phyloP scores from a whole-genome alignment of 225 moss, liverwort and hornwort genomes.

The Physcomitrellopsis africana region DNA sequence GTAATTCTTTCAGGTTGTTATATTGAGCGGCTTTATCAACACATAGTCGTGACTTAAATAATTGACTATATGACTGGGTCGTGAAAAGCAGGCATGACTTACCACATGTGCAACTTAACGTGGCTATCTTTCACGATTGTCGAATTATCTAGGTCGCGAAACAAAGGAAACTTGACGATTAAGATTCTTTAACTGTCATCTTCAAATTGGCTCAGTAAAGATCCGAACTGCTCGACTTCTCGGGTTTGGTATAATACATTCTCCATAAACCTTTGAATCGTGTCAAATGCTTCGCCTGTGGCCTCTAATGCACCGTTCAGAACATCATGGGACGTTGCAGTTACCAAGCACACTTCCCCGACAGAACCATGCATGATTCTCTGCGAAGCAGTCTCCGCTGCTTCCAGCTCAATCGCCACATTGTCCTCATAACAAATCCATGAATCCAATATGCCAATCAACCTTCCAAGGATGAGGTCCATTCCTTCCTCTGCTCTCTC shows the following conservation, averaged over 20 bases:
- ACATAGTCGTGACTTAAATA: too few species aligned
- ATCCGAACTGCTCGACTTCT: conserved; percentile 18
- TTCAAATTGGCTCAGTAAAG: conserved; percentile 10
- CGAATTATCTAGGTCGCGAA: neutral
- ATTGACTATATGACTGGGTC: too few species aligned
- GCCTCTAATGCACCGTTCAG: conserved; percentile 24
- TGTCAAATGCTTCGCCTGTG: conserved; percentile 8
- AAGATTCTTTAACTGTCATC: neutral
- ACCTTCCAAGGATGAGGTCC: conserved; percentile 34
- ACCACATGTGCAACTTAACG: too few species aligned
- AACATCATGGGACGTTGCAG: conserved; percentile 9
- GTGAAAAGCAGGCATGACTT: too few species aligned
- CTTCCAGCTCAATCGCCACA: conserved; percentile 47
- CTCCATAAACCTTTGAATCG: neutral
- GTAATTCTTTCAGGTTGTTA: too few species aligned
- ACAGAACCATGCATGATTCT: conserved; percentile 31
- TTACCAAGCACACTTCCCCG: conserved; percentile 43
- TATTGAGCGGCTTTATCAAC: too few species aligned
- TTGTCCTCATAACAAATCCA: conserved; percentile 59
- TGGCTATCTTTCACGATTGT: too few species aligned
- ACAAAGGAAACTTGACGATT: neutral
- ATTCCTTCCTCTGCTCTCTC: conserved; percentile 40
- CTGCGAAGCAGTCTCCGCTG: conserved; percentile 34
- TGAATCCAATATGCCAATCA: conserved; percentile 40
- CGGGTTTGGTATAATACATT: neutral